Base-by-base conservation (phyloP, 805 yeast genomes). In the Candida nitratophila region DNA sequence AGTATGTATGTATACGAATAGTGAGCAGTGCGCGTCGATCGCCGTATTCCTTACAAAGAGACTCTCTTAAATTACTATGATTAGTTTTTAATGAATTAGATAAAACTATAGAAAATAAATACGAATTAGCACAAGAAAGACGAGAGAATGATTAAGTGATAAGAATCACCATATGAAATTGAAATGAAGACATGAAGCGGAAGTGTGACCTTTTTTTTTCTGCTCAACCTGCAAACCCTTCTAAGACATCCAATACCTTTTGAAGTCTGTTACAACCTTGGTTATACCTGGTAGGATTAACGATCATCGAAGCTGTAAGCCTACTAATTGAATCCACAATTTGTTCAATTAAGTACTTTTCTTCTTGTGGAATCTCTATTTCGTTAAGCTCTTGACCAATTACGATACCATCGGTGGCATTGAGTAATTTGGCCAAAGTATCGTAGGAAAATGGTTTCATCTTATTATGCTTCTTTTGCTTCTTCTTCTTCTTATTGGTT, bases 231-330 rank as follows among this genome's bases (percentile, higher is more conserved):
- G 59, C 63, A 49, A 77, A 91, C 2, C 98, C 98, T 57, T 91
- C 98, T 41, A 91, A 68, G 0, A 90, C 95, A 44, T 84, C 70
- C 45, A 89, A 74, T 0, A 96, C 97, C 52, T 81, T 81, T 52
- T 84, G 85, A 53, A 91, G 68, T 50, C 98, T 70, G 49, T 77
- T 72, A 37, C 87, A 74, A 12, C 97, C 96, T 48, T 87, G 88
- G 15, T 80, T 81, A 46, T 84, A 82, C 55, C 93, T 77, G 26
- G 77, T 78, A 26, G 87, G 87, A 60, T 91, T 96, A 44, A 86
- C 60, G 43, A 89, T 84, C 86, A 93, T 88, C 57, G 89, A 96
- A 43, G 90, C 87, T 3, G 96, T 88, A 46, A 93, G 73, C 53
- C 93, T 73, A 34, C 93, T 82, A 39, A 91, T 69, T 2, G 95